A percentile compares a stretch with the other conserved stretches of the same genome.
Conservation (phyloP, 1,284 basidiomycete species). For the Schizopora paradoxa region DNA sequence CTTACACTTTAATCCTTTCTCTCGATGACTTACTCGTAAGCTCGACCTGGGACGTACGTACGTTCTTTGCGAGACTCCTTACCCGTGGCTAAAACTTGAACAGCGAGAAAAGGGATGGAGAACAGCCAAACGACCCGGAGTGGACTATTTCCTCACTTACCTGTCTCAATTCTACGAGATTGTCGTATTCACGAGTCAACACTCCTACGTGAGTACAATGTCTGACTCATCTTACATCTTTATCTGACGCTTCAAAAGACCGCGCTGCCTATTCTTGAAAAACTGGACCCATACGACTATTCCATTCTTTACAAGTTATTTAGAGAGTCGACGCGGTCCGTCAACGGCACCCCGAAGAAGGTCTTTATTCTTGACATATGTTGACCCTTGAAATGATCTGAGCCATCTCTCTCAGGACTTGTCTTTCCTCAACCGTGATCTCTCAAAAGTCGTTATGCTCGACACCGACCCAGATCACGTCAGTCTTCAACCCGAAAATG, state of each 20-base stretch:
- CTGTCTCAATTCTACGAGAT: constrained; percentile 98
- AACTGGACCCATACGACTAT: constrained; percentile 91
- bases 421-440: constrained; percentile 88
- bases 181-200: constrained; percentile 92
- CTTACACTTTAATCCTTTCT: constrained; percentile 89
- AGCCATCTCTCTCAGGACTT: constrained; percentile 60
- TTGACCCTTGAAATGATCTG: constrained; percentile 5
- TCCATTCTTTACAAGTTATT: constrained; percentile 88
- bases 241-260: constrained; percentile 46
- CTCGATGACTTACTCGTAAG: constrained; percentile 91
- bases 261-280: constrained; percentile 85
- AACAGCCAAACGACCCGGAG: constrained; percentile 91
- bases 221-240: not conserved
- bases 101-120: constrained; percentile 85
- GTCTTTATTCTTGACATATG: constrained; percentile 33
- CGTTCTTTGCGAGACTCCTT: not conserved
- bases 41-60: constrained; percentile 89
- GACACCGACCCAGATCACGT: constrained; percentile 83
- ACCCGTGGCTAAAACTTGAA: not conserved
- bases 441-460: constrained; percentile 84
- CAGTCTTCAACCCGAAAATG: constrained; percentile 84
- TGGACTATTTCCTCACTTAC: constrained; percentile 97
- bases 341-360: constrained; percentile 80
- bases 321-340: constrained; percentile 81
- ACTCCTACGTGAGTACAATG: constrained; percentile 68